Evolutionary conservation across 345 rosid species (phyloP).

Genomic region (Psidium guajava): DNA sequence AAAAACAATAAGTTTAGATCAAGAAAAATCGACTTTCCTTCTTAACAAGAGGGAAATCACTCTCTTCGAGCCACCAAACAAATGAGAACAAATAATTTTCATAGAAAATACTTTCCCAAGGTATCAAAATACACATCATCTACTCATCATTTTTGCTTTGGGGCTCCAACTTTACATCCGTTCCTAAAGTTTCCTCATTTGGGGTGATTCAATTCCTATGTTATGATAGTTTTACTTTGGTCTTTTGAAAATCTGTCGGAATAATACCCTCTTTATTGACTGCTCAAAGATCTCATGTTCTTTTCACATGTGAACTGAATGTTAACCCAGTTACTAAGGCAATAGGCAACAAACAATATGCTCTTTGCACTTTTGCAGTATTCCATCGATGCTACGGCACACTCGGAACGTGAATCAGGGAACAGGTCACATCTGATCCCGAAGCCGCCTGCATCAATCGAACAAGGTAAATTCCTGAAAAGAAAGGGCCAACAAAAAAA

Average conservation of each 20-base stretch:
- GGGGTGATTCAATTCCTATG: neutral
- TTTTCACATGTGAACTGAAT: neutral
- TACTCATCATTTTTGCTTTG: neutral
- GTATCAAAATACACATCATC: neutral
- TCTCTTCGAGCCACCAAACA: accelerated
- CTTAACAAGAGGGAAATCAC: accelerated
- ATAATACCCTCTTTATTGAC: neutral
- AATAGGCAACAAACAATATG: neutral
- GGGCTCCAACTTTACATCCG: neutral
- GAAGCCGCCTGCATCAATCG: neutral
- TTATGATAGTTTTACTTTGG: neutral
- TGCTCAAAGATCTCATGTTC: neutral
- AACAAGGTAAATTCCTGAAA: accelerated
- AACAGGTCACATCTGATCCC: neutral
- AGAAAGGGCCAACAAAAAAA: neutral
- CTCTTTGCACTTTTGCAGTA: accelerated
- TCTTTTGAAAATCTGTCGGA: neutral
- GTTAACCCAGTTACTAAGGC: neutral
- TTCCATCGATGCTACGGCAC: neutral
- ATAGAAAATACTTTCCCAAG: neutral
- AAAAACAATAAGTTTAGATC: neutral
- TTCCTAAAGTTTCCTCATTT: neutral
- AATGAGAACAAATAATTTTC: neutral
- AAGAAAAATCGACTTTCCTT: accelerated
- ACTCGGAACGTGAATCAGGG: neutral